These are phyloP conservation scores for Boletus eberwhitei DNA, from an alignment of 768 basidiomycete species.

Conservation along the genomic window DNA sequence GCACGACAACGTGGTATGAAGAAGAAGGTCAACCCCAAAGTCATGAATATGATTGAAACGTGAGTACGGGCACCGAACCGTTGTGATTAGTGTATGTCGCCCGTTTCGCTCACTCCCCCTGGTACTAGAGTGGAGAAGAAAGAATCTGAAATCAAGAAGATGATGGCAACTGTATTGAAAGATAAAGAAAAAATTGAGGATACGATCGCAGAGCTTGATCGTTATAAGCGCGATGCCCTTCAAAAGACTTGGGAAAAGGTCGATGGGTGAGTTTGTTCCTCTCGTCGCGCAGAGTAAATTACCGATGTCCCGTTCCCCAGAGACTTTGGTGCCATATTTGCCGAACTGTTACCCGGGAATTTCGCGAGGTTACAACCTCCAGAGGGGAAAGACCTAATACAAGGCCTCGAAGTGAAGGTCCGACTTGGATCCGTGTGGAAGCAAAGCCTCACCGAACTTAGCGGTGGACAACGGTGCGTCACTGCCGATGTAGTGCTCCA, in stretches of 20 bases:
- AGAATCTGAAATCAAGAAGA: slow-evolving; percentile 82
- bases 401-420: slow-evolving; percentile 97
- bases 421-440: slow-evolving; percentile 96
- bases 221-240: slow-evolving; percentile 90
- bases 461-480: slow-evolving; percentile 90
- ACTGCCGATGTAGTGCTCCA: background rate
- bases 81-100: background rate
- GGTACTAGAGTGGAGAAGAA: slow-evolving; percentile 83
- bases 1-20: slow-evolving; percentile 81
- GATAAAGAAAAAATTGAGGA: slow-evolving; percentile 95
- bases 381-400: slow-evolving; percentile 89
- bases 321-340: slow-evolving; percentile 96
- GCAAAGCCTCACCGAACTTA: slow-evolving; percentile 93
- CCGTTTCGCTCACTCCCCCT: background rate
- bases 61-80: slow-evolving; percentile 34
- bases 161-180: slow-evolving; percentile 80
- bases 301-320: slow-evolving; percentile 36
- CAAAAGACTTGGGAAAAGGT: slow-evolving; percentile 97
- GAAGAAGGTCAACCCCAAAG: slow-evolving; percentile 94
- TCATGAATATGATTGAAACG: slow-evolving; percentile 95
- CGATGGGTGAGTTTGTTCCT: slow-evolving; percentile 56
- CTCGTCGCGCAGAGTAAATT: background rate
- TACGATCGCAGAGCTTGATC: slow-evolving; percentile 89
- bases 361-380: slow-evolving; percentile 94
- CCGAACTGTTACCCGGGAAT: slow-evolving; percentile 92